Base-by-base conservation (phyloP, 371 early-diverging fungal genomes). In the Fennellomyces sp. region DNA sequence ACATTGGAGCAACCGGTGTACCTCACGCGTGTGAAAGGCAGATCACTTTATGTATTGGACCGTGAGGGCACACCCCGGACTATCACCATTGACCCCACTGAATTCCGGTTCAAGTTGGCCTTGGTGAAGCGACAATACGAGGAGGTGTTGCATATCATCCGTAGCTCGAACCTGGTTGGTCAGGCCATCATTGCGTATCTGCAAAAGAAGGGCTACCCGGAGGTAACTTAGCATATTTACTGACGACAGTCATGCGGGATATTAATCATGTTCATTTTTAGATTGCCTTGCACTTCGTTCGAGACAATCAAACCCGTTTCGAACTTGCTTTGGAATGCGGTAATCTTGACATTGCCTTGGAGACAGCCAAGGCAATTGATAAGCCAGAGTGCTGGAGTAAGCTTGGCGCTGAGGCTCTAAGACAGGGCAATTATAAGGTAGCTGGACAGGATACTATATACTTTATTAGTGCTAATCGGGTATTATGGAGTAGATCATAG, bases 141-240 rank as follows among this genome's bases (percentile, higher is more conserved):
- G 64, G 92, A 94, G 66, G 95, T 99, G 0, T 74, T 96, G 39
- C 88, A 92, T 65, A 93, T 97, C 54, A 99, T 99, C 61, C 89
- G 94, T 58, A 94, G 88, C 60, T 94, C 94, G 5, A 95, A 95
- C 75, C 78, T 99, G 45, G 96, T 98, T 8, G 99, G 99, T 5
- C 97, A 99, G 72, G 88, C 95, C 21, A 97, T 99, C 73, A 95
- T 99, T 72, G 94, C 97, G 1, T 99, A 96, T 78, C 79, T 99
- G 63, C 97, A 97, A 72, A 94, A 96, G 87, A 97, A 98, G 76
- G 97, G 97, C 0, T 97, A 97, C 69, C 97, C 99, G 2, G 97
- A 96, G 78, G 86, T 81, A 66, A 63, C 27, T 8, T 15, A 0
- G 6, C 19, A 27, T 25, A n/a, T 15, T 2, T 27, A 33, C 12